A percentile compares a stretch with the other conserved stretches of the same genome.
phyloP scores from a whole-genome alignment of 1,284 basidiomycete genomes.

The Cutaneotrichosporon cavernicola region DNA sequence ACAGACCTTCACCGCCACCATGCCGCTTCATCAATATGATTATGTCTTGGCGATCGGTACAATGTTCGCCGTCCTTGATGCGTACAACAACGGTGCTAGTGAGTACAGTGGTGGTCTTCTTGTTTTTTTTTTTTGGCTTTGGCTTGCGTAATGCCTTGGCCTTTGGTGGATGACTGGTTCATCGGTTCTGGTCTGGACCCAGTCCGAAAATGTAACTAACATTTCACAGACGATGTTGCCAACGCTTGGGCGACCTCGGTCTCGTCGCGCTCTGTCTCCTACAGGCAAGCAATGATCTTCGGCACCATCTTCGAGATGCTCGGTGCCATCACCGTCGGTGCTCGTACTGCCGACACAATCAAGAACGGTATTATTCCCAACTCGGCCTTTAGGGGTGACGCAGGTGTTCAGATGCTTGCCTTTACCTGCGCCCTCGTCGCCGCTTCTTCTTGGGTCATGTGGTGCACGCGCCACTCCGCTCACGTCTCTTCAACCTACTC shows the following conservation, averaged over 20 bases:
- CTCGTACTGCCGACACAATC: constrained; percentile 55
- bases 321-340: constrained; percentile 55
- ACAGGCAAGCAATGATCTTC: constrained; percentile 54
- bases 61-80: constrained; percentile 55
- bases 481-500: constrained; percentile 56
- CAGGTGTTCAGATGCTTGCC: constrained; percentile 56
- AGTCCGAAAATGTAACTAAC: not conserved
- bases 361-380: constrained; percentile 56
- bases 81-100: constrained; percentile 56
- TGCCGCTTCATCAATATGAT: constrained; percentile 46
- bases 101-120: not conserved
- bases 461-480: constrained; percentile 53
- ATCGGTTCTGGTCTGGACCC: not conserved
- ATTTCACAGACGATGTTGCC: constrained; percentile 45
- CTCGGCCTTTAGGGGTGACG: constrained; percentile 53
- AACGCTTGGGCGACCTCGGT: constrained; percentile 57
- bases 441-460: constrained; percentile 54
- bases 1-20: not conserved
- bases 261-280: constrained; percentile 54
- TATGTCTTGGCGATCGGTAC: constrained; percentile 56
- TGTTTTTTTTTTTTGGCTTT: not conserved
- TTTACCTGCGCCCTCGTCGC: constrained; percentile 54
- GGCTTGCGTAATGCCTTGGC: not conserved
- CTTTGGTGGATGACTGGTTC: not conserved
- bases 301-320: constrained; percentile 56